phyloP scores from a whole-genome alignment of 2,329 filamentous ascomycete genomes.

The Aspergillus brunneoviolaceus region DNA sequence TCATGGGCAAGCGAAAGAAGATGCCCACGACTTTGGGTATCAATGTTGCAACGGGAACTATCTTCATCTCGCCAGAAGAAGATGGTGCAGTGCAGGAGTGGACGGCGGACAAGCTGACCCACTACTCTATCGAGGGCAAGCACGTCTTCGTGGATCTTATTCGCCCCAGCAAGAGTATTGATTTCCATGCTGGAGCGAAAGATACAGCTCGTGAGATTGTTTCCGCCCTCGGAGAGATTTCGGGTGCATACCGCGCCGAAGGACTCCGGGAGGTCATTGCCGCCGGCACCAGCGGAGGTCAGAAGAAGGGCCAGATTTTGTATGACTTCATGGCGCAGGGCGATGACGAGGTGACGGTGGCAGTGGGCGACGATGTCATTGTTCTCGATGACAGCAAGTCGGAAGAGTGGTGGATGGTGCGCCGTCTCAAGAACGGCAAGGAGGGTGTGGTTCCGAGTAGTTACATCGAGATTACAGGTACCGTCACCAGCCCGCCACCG shows the following conservation, averaged over 20 bases:
- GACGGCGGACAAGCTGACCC: slow-evolving; percentile 91
- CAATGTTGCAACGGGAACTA: slow-evolving; percentile 81
- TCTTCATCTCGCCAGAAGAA: slow-evolving; percentile 83
- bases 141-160: slow-evolving; percentile 95
- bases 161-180: slow-evolving; percentile 86
- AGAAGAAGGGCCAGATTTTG: slow-evolving; percentile 81
- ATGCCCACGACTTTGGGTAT: slow-evolving; percentile 97
- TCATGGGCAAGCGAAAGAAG: slow-evolving; percentile 96
- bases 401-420: slow-evolving; percentile 98
- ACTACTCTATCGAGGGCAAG: slow-evolving; percentile 97
- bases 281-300: slow-evolving; percentile 66
- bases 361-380: slow-evolving; percentile 83
- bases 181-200: slow-evolving; percentile 96
- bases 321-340: slow-evolving; percentile 98
- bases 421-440: slow-evolving; percentile 83
- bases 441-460: slow-evolving; percentile 96
- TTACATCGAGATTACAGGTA: slow-evolving; percentile 85
- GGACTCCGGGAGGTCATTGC: slow-evolving; percentile 79
- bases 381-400: slow-evolving; percentile 87
- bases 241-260: slow-evolving; percentile 80
- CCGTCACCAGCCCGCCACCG: slow-evolving; percentile 54
- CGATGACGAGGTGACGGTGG: slow-evolving; percentile 93
- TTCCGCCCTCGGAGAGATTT: slow-evolving; percentile 79
- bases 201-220: slow-evolving; percentile 96
- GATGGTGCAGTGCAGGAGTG: slow-evolving; percentile 89